phyloP scores from a whole-genome alignment of 768 basidiomycete species.

The Amanita phalloides region DNA sequence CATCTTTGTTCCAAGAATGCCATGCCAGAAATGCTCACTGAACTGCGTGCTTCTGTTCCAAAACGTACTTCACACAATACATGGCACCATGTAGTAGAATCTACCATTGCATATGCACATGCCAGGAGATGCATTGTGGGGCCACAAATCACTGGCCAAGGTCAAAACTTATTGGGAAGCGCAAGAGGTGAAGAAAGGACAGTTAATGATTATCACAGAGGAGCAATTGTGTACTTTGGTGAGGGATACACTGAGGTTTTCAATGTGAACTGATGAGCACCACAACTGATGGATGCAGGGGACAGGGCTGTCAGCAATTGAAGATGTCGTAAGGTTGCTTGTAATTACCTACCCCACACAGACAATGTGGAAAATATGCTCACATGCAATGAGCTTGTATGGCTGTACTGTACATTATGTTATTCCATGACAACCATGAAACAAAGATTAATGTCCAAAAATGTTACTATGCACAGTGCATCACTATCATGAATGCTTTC shows the following conservation, averaged over 20 bases:
- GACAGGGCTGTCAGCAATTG: too few species aligned
- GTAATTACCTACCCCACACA: too few species aligned
- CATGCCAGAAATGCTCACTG: slow-evolving; percentile 9
- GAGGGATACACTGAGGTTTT: slow-evolving; percentile 62
- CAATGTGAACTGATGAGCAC: slow-evolving; percentile 10
- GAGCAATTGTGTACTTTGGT: slow-evolving; percentile 53
- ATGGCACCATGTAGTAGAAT: slow-evolving; percentile 53
- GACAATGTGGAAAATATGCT: too few species aligned
- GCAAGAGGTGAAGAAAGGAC: slow-evolving; percentile 51
- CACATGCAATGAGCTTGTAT: too few species aligned
- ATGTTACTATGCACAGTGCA: too few species aligned
- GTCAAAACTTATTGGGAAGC: slow-evolving; percentile 71
- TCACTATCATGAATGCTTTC: too few species aligned
- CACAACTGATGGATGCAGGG: too few species aligned
- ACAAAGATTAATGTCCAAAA: too few species aligned
- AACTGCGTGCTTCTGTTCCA: slow-evolving; percentile 14
- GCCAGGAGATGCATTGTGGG: slow-evolving; percentile 21
- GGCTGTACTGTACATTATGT: too few species aligned
- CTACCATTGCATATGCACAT: slow-evolving; percentile 21
- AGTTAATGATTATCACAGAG: slow-evolving; percentile 52
- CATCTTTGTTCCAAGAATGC: slow-evolving; percentile 25
- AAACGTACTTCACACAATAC: slow-evolving; percentile 29
- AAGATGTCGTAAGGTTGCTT: too few species aligned
- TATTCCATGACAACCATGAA: too few species aligned
- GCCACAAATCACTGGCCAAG: slow-evolving; percentile 32